Evolutionary conservation across 176 grass and related monocot genomes (phyloP), one percentile per base, ranked within the genome.

Genomic region (Ampelocalamus luodianensis): DNA sequence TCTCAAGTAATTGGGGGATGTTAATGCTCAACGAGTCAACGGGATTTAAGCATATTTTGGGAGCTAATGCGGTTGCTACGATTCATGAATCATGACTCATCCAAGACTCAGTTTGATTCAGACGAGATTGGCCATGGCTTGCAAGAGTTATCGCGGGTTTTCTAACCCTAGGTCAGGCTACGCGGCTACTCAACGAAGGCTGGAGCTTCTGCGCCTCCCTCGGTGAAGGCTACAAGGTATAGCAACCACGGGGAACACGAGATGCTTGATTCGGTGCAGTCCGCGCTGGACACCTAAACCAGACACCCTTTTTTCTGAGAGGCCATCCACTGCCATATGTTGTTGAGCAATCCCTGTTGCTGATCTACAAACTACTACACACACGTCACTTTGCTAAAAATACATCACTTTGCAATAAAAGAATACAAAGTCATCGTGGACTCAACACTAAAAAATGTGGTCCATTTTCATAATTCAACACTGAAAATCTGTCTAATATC

Each of bases 261-360:
- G 39, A 48, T 71, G 65, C 73, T 74, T 43, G 23, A 49, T 36
- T 83, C 29, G 74, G 84, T 90, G 89, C 80, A 74, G 68, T 87
- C 89, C 68, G 68, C 69, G 80, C 34, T 87, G 85, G 89, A 87
- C 16, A 43, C 68, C 80, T 68, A 61, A 55, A 79, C 71, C 84
- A 83, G 44, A 74, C 60, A 44, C 42, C 38, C 37, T 39, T 83
- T 83, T 83, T 84, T 87, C 49, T 29, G 72, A 61, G 32, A 85
- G 51, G 62, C 36, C 82, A 64, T 62, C 82, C 77, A 77, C 71
- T 81, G 67, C 40, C 74, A 83, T 40, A 74, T 83, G 50, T 87
- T 68, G 36, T 60, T 37, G 27, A 45, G 13, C 40, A n/a, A 60
- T 59, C 59, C 29, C 16, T 8, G 5, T 58, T 65, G 54, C 24